Base-by-base conservation (phyloP, 2,329 filamentous ascomycete species). In the Hypoxylon sp. region DNA sequence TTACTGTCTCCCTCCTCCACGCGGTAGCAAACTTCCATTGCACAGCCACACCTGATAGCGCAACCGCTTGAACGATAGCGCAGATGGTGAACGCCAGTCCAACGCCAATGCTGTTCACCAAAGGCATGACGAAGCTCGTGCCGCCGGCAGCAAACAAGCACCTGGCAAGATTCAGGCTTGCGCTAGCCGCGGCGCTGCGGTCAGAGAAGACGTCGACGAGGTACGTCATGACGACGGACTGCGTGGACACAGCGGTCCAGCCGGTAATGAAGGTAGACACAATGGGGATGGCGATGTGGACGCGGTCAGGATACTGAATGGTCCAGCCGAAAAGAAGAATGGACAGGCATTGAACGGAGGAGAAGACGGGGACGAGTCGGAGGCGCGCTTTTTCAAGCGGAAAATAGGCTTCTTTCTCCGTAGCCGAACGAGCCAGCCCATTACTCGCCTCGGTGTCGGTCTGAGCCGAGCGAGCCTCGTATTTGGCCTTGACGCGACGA, bases 261-360 rank as follows among this genome's bases (percentile, higher is more conserved):
- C 86, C 85, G 0, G 82, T 83, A 38, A 86, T 76, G 59, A 87
- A 87, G 0, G 83, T 84, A 0, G 82, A 81, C 0, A 84, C 73
- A 32, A 87, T 83, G 0, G 85, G 84, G 0, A 84, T 76, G 0
- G 83, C 82, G 17, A 87, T 84, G 49, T 82, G 83, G 0, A 85
- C 80, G 0, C 69, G 67, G 0, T 78, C 55, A 0, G 76, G 67
- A 57, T 81, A 83, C 13, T 85, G 77, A 6, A 86, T 80, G 0
- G 82, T 84, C 85, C 86, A 88, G 34, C 86, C 85, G 51, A 87
- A 87, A 21, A 82, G 68, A 1, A 86, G 49, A 14, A 86, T 80
- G 0, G 85, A 83, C 0, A 80, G 51, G 46, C 82, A 83, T 63
- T 87, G 83, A 0, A 84, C 11, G 2, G 80, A 19, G 0, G 81